Evolutionary conservation across 371 early-diverging fungal species (phyloP).

Genomic region (Entomophthora muscae): DNA sequence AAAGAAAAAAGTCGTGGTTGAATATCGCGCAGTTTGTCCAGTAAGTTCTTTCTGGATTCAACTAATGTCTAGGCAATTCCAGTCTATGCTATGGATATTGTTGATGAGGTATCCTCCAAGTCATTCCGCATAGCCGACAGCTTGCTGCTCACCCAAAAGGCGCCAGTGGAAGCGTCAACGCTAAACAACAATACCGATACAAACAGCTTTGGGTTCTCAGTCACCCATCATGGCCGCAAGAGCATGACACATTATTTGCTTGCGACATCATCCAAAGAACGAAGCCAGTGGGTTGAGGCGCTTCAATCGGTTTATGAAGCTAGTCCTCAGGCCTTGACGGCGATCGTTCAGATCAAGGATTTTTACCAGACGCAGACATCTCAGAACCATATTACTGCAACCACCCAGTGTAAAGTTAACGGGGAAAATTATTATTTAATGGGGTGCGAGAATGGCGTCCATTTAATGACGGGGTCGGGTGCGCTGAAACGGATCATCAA

Average conservation of each 20-base stretch:
- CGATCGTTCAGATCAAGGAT: not conserved
- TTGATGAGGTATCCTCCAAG: conserved; percentile 22
- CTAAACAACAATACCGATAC: conserved; percentile 14
- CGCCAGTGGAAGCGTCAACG: conserved; percentile 8
- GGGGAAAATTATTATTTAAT: not conserved
- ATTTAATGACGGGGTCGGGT: not conserved
- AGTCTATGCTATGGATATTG: conserved; percentile 38
- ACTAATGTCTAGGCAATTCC: no score
- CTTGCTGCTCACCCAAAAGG: not conserved
- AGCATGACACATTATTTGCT: conserved; percentile 41
- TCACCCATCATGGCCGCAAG: conserved; percentile 55
- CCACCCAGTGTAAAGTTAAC: not conserved
- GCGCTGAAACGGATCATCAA: conserved; percentile 22
- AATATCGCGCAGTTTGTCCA: conserved; percentile 40
- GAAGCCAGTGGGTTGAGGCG: conserved; percentile 63
- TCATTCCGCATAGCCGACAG: not conserved
- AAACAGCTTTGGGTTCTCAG: conserved; percentile 39
- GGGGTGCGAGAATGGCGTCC: conserved; percentile 4
- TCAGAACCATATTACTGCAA: not conserved
- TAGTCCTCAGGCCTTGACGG: not conserved
- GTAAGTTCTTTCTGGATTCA: no score
- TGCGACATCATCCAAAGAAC: conserved; percentile 50
- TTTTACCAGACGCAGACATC: not conserved
- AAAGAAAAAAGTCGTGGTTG: conserved; percentile 27
- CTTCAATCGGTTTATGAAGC: conserved; percentile 21